These are phyloP conservation scores for Pythium brachiatum DNA, from an alignment of 352 stramenopile species.

Conservation along the genomic window DNA sequence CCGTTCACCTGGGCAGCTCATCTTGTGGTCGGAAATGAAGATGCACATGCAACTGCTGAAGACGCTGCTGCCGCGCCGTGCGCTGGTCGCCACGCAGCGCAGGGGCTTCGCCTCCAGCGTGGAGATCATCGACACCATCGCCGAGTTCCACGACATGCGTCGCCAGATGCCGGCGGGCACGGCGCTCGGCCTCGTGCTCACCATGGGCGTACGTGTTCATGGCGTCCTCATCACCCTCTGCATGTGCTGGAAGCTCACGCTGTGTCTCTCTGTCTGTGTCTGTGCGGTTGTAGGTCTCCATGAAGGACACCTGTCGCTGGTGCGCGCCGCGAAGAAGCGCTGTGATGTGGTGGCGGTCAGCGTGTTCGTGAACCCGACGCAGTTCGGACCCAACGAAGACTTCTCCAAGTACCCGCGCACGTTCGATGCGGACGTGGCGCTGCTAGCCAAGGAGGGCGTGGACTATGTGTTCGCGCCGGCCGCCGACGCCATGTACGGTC, in stretches of 20 bases:
- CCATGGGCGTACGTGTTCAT: conserved; percentile 91
- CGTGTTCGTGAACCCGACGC: conserved; percentile 99
- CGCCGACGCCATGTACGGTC: conserved; percentile 86
- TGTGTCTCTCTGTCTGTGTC: neutral
- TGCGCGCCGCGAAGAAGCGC: conserved; percentile 79
- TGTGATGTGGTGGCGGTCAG: conserved; percentile 95
- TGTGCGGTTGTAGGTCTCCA: conserved; percentile 86
- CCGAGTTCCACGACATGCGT: conserved; percentile 52
- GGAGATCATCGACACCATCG: conserved; percentile 56
- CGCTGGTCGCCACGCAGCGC: neutral
- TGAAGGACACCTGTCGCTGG: conserved; percentile 92
- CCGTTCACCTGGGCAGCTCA: no score
- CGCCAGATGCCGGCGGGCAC: conserved; percentile 42
- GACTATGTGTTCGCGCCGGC: conserved; percentile 89
- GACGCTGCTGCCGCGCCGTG: neutral
- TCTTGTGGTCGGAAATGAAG: neutral
- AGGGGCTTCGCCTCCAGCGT: conserved; percentile 22
- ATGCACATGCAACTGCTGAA: no score
- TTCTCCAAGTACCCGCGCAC: conserved; percentile 98
- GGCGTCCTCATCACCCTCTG: neutral
- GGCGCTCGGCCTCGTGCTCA: conserved; percentile 97
- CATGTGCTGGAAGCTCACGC: neutral
- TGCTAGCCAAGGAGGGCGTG: conserved; percentile 86
- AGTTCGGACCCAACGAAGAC: conserved; percentile 98
- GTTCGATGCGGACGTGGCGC: conserved; percentile 91